A percentile compares a stretch with the other conserved stretches of the same genome.
These are phyloP conservation scores for Pythium insidiosum DNA, from an alignment of 352 stramenopile species.

Conservation along the genomic window DNA sequence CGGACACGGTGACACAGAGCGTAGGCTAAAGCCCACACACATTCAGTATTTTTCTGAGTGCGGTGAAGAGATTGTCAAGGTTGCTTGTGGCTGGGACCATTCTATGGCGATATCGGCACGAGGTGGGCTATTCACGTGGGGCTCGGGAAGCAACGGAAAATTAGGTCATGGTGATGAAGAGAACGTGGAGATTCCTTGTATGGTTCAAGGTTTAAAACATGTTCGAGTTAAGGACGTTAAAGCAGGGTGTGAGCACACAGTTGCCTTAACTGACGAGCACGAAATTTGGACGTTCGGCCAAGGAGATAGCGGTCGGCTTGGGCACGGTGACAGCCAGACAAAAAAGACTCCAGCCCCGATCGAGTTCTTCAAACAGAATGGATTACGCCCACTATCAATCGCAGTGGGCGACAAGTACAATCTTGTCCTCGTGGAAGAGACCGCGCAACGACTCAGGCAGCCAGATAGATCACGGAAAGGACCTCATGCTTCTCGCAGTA, in stretches of 20 bases:
- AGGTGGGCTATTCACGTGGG: constrained; percentile 70
- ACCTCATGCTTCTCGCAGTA: too few species aligned
- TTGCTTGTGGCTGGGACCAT: constrained; percentile 79
- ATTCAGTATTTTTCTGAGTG: constrained; percentile 41
- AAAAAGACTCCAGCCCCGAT: constrained; percentile 50
- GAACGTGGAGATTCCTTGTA: constrained; percentile 50
- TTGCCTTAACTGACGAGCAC: constrained; percentile 41
- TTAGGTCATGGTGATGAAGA: constrained; percentile 80
- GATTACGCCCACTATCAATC: constrained; percentile 54
- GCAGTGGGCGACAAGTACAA: constrained; percentile 86
- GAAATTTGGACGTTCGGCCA: constrained; percentile 80
- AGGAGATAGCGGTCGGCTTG: constrained; percentile 70
- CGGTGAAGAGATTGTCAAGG: constrained; percentile 48
- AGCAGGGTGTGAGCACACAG: constrained; percentile 75
- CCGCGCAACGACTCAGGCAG: too few species aligned
- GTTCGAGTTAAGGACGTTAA: constrained; percentile 61
- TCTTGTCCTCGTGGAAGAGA: constrained; percentile 56
- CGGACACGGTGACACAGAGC: constrained; percentile 63
- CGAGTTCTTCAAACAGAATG: constrained; percentile 39
- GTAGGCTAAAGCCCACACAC: constrained; percentile 43
- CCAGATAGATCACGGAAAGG: too few species aligned
- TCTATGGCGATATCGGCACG: constrained; percentile 56
- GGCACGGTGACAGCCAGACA: constrained; percentile 59
- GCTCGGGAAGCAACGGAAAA: constrained; percentile 74
- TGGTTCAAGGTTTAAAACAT: constrained; percentile 33